Conservation (phyloP, 2,329 filamentous ascomycete species). For the Ambrosiella beaveri region DNA sequence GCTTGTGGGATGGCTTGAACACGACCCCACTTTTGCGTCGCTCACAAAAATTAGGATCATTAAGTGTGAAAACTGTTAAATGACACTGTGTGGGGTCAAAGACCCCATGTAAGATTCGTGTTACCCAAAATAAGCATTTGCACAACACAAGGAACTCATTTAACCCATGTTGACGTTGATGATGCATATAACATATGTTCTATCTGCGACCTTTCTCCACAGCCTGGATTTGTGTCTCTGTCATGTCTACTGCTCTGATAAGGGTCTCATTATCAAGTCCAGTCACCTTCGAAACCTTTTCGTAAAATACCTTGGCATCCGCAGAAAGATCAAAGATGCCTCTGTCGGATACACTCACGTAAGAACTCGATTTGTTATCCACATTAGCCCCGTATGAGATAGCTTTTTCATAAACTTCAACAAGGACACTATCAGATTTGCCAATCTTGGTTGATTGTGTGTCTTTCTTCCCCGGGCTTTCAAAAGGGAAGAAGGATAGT, state of each 20-base stretch:
- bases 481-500: slow-evolving; percentile 7
- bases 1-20: slow-evolving; percentile 3
- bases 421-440: background rate
- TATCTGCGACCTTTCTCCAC: slow-evolving; percentile 3
- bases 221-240: slow-evolving; percentile 10
- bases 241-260: slow-evolving; percentile 13
- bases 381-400: background rate
- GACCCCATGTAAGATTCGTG: background rate
- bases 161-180: background rate
- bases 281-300: slow-evolving; percentile 7
- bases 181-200: background rate
- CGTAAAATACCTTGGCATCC: slow-evolving; percentile 12
- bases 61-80: background rate
- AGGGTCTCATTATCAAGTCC: slow-evolving; percentile 10
- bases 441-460: background rate
- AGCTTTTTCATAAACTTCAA: background rate
- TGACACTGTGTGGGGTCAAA: background rate
- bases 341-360: slow-evolving; percentile 9
- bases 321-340: slow-evolving; percentile 10
- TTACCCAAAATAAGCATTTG: background rate
- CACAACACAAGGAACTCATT: too few species aligned
- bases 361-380: background rate
- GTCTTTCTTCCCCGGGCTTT: background rate
- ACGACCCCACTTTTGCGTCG: background rate
- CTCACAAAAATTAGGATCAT: background rate